Conservation (phyloP, 2,329 filamentous ascomycete species). For the Alternaria ventricosa region DNA sequence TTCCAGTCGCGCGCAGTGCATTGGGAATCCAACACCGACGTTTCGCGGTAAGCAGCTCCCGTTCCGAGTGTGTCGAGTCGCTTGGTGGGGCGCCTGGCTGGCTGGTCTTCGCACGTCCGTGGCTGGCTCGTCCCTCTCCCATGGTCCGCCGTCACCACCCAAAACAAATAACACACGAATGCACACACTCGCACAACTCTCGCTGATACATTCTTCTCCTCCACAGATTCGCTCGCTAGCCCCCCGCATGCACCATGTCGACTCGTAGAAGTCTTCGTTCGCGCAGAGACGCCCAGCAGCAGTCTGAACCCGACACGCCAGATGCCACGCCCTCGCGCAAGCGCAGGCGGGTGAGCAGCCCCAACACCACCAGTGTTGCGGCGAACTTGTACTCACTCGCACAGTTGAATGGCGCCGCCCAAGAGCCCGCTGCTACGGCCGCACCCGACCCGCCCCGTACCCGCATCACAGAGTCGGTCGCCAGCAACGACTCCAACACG, state of each 20-base stretch:
- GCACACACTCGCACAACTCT: conserved; percentile 7
- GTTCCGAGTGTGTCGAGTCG: conserved; percentile 18
- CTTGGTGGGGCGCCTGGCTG: conserved; percentile 15
- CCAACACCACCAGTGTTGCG: conserved; percentile 6
- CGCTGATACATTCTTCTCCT: conserved; percentile 20
- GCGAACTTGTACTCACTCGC: conserved; percentile 22
- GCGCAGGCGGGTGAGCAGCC: conserved; percentile 52
- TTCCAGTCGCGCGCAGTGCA: conserved; percentile 1
- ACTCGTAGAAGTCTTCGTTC: conserved; percentile 20
- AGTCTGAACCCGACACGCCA: conserved; percentile 52
- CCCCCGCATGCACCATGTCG: conserved; percentile 25
- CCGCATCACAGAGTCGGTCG: conserved; percentile 47
- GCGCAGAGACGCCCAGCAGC: conserved; percentile 39
- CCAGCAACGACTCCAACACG: conserved; percentile 52
- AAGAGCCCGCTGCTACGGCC: conserved; percentile 28
- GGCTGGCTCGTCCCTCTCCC: conserved; percentile 11
- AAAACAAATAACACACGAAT: conserved; percentile 4
- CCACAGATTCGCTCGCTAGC: conserved; percentile 11
- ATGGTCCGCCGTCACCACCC: conserved; percentile 8
- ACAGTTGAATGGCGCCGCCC: conserved; percentile 44
- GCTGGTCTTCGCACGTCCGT: background rate
- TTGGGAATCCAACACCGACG: conserved; percentile 8
- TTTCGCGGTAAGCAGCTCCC: conserved; percentile 20
- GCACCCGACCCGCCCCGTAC: conserved; percentile 33
- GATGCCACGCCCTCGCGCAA: conserved; percentile 58